Evolutionary conservation across 345 rosid species (phyloP).

Genomic region (Eucalyptus decipiens): DNA sequence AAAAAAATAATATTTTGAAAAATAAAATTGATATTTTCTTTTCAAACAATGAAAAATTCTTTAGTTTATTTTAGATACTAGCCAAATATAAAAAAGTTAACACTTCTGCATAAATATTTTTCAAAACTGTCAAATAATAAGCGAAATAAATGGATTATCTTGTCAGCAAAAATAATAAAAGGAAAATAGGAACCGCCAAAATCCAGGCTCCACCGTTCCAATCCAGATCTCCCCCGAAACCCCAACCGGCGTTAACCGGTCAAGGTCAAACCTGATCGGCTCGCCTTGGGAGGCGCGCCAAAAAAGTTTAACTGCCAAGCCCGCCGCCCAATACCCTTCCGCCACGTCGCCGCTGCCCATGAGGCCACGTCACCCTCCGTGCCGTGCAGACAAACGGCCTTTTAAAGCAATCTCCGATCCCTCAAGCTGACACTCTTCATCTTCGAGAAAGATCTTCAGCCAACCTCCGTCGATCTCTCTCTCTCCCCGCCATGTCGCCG

Average conservation of each 20-base stretch:
- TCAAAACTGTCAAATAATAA: no score
- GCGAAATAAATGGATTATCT: not conserved
- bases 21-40: no score
- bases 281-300: slow-evolving; percentile 34
- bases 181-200: not conserved
- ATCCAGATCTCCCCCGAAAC: not conserved
- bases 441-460: not conserved
- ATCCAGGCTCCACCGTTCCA: not conserved
- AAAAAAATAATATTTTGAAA: no score
- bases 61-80: not conserved
- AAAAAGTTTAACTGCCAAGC: not conserved
- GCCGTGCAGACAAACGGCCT: not conserved
- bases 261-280: not conserved
- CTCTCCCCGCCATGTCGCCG: not conserved
- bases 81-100: no score
- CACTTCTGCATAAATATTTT: no score
- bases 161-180: not conserved
- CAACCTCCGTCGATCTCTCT: not conserved
- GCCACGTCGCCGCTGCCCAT: slow-evolving; percentile 3
- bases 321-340: slow-evolving; percentile 1
- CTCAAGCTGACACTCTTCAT: not conserved
- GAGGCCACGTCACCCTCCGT: slow-evolving; percentile 4
- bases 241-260: not conserved
- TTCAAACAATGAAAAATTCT: no score
- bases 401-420: not conserved